These are phyloP conservation scores for Sugiyamaella japonica DNA, from an alignment of 1,139 yeast species.

Conservation along the genomic window DNA sequence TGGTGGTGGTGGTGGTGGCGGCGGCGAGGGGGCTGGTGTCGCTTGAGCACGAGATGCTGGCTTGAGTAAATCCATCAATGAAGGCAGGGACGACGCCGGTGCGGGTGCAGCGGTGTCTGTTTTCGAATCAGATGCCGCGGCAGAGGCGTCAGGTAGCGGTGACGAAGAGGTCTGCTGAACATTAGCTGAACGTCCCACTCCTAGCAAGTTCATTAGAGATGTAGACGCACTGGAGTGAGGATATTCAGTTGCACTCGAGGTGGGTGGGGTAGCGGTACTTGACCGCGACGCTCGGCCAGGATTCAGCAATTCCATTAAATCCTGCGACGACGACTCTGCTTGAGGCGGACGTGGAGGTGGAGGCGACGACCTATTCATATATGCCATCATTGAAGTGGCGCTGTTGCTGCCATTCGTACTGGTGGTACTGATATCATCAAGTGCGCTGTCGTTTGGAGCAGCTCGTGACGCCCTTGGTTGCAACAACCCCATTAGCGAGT, in stretches of 20 bases:
- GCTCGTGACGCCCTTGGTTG: slow-evolving; percentile 11
- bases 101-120: neutral
- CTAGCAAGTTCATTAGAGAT: slow-evolving; percentile 13
- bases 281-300: slow-evolving; percentile 3
- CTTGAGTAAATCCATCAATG: slow-evolving; percentile 14
- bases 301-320: slow-evolving; percentile 14
- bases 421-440: slow-evolving; percentile 7
- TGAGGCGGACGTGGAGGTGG: neutral
- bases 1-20: too few species aligned
- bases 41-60: neutral
- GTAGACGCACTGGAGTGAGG: slow-evolving; percentile 8
- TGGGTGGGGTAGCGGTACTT: neutral
- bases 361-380: neutral
- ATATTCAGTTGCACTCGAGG: neutral
- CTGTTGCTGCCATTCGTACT: slow-evolving; percentile 14
- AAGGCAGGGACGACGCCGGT: neutral
- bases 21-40: neutral
- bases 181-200: neutral
- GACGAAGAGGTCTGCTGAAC: neutral
- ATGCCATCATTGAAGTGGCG: slow-evolving; percentile 12
- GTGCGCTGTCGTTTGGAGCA: neutral
- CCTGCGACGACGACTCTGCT: neutral
- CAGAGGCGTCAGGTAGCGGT: neutral
- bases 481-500: slow-evolving; percentile 20
- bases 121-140: neutral